phyloP scores from a whole-genome alignment of 1,139 yeast genomes.

The Kurtzmaniella quercitrusa region DNA sequence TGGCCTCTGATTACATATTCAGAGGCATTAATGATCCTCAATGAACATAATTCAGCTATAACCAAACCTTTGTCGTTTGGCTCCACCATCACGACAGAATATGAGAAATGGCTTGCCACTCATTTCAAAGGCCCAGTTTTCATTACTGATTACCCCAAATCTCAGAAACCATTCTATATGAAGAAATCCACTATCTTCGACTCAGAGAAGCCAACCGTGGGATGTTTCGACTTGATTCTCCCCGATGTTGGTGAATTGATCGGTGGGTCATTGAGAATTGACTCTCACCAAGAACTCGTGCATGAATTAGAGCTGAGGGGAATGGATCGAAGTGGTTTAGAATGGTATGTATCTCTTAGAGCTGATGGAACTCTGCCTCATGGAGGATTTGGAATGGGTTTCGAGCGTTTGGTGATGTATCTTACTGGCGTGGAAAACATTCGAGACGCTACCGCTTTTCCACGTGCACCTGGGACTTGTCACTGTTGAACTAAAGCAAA shows the following conservation, averaged over 20 bases:
- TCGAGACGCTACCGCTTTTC: conserved; percentile 84
- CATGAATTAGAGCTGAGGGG: conserved; percentile 45
- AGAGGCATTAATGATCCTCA: conserved; percentile 57
- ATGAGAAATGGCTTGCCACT: conserved; percentile 88
- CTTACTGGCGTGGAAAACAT: conserved; percentile 72
- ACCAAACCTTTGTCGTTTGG: conserved; percentile 53
- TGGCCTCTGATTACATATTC: conserved; percentile 79
- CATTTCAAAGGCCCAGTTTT: conserved; percentile 69
- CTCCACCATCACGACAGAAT: conserved; percentile 72
- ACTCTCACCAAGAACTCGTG: conserved; percentile 45
- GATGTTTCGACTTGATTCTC: conserved; percentile 81
- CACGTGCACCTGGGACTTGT: conserved; percentile 42
- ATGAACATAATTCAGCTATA: conserved; percentile 28
- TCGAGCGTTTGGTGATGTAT: conserved; percentile 78
- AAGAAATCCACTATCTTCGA: conserved; percentile 33
- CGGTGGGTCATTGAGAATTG: conserved; percentile 93
- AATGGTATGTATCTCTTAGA: conserved; percentile 79
- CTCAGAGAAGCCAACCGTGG: conserved; percentile 58
- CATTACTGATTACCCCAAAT: conserved; percentile 81
- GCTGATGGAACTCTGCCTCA: conserved; percentile 83
- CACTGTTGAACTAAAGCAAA: conserved; percentile 20
- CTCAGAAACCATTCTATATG: conserved; percentile 92
- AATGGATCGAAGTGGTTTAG: conserved; percentile 58
- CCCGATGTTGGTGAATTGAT: conserved; percentile 96
- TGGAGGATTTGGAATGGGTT: conserved; percentile 97